Evolutionary conservation across 768 basidiomycete species (phyloP), one percentile per base, ranked within the genome.

Genomic region (Lyophyllum atratum): DNA sequence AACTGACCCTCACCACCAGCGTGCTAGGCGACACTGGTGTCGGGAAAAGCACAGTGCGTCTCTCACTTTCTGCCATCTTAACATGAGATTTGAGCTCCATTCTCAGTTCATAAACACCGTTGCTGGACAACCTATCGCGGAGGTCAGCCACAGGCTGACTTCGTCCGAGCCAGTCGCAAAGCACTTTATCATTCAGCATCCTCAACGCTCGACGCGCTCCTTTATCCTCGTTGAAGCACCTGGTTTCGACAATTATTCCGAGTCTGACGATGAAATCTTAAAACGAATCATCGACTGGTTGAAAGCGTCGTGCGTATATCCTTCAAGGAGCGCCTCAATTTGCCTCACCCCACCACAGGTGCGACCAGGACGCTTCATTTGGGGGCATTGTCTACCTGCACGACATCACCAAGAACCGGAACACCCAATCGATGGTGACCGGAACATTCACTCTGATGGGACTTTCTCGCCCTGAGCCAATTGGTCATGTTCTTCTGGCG

Each of bases 21-120:
- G 10, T 55, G 4, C n/a, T 55, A 15, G 54, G 54, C 9, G 31
- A 39, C 17, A 55, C 43, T n/a, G 54, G 54, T 4, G 54, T 49
- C 21, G 54, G 54, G 24, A 55, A 55, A 37, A 55, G 54, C 37
- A 47, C 45, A 28, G 54, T 55, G n/a, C 21, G 54, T n/a, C 34
- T 48, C 21, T 43, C 11, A 10, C 19, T 19, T 43, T 17, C 11
- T 29, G 21, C 9, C 37, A 19, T 52, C 21, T n/a, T 11, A 21
- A 24, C 26, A 4, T n/a, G 9, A 29, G 12, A 31, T n/a, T 21
- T 43, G 19, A 33, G 17, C 22, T 11, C 19, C 21, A 31, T 5
- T 5, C 49, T 29, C 21, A 52, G 51, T 52, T 52, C 25, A 52
- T 52, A 24, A 52, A 52, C 25, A 29, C 9, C 12, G 51, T 40